Evolutionary conservation across 2,329 filamentous ascomycete species (phyloP).

Genomic region (Macrophomina tecta): DNA sequence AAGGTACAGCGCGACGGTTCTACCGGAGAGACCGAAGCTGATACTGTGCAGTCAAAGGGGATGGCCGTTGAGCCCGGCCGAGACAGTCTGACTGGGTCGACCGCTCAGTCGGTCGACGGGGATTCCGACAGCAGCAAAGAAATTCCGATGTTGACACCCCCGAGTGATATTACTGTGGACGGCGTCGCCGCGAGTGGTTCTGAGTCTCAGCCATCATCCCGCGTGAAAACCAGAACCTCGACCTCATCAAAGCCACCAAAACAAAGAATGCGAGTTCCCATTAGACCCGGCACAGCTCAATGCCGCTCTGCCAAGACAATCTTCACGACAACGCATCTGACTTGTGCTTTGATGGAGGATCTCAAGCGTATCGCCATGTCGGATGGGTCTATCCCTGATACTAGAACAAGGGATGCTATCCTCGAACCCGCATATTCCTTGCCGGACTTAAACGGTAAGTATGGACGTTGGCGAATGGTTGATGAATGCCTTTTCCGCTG

Average conservation of each 20-base stretch:
- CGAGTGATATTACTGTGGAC: background rate
- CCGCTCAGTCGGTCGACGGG: background rate
- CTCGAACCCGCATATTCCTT: background rate
- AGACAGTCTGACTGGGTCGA: slow-evolving; percentile 1
- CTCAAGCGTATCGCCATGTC: slow-evolving; percentile 36
- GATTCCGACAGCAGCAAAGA: slow-evolving; percentile 12
- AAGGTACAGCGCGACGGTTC: background rate
- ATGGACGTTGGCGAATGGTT: slow-evolving; percentile 7
- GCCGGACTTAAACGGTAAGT: background rate
- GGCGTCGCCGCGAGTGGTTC: background rate
- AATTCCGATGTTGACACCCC: background rate
- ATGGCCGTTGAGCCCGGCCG: background rate
- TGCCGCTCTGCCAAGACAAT: background rate
- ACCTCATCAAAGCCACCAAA: background rate
- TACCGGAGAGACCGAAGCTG: background rate
- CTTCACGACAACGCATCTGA: slow-evolving; percentile 35
- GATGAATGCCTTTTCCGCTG: slow-evolving; percentile 19
- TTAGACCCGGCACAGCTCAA: background rate
- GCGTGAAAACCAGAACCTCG: background rate
- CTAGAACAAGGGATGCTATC: slow-evolving; percentile 19
- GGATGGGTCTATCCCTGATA: slow-evolving; percentile 19
- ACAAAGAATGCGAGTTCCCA: background rate
- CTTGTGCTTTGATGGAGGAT: slow-evolving; percentile 38
- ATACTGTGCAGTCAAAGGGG: background rate
- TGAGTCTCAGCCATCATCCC: background rate